Evolutionary conservation across 106 monocot species (phyloP), one percentile per base, ranked within the genome.

Genomic region (Xerophyta viscosa): DNA sequence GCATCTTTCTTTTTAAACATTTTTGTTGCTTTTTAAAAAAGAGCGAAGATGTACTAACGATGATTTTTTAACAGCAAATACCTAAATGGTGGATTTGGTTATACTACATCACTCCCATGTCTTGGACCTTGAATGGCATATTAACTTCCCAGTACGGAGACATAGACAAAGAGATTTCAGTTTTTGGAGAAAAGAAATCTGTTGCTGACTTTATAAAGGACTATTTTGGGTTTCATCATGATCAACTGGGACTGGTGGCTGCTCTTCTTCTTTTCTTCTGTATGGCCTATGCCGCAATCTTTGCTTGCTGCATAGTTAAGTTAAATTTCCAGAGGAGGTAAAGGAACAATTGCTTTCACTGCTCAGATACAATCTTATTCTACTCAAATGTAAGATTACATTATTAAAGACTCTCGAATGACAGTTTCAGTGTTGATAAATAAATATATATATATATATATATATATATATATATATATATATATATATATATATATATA

Each of bases 21-120:
- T 18, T 8, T 50, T 46, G 24, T 54, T 23, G 22, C 22, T 18
- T 46, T 15, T 39, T 11, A 36, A 36, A 36, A 36, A 6, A 36
- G 5, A 36, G 11, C 5, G 33, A 6, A 39, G 13, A 10, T 39
- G 1, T 12, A 39, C 1, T 12, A 6, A 3, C 13, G 15, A 3
- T 7, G 15, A 39, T 12, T 8, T 1, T 39, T 39, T 7, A 1
- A 78, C 78, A 88, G 88, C 68, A 76, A 78, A 88, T 88, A 51
- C 88, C 88, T 25, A 78, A 72, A 51, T 88, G 88, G 88, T 88
- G 88, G 88, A 60, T 79, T 20, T 88, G 83, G 88, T 18, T 80
- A 1, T 88, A 83, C 58, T 83, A 83, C 37, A 27, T 60, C 4
- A 66, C 28, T 50, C 88, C 88, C 11, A 48, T 64, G 25, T 76